Evolutionary conservation across 306 rosid genomes (phyloP).

Genomic region (Hylodesmum podocarpum): DNA sequence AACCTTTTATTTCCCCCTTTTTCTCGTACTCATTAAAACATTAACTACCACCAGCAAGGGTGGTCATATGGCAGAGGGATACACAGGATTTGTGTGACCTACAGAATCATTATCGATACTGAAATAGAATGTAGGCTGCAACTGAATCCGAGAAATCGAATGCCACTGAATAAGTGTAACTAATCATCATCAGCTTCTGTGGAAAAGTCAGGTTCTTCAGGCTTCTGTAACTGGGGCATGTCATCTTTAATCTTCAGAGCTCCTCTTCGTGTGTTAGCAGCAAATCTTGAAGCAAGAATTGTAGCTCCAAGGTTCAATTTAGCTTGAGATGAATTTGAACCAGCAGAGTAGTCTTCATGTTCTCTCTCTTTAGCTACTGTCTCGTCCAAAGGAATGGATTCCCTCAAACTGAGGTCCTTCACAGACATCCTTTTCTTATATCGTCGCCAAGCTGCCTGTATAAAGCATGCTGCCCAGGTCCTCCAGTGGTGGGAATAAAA

Average conservation of each 20-base stretch:
- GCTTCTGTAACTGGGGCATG: conserved; percentile 77
- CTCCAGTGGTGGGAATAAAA: conserved; percentile 98
- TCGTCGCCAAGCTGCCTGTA: conserved; percentile 97
- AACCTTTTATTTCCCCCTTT: background rate
- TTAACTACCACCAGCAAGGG: conserved; percentile 7
- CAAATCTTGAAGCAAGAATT: conserved; percentile 86
- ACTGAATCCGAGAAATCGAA: conserved; percentile 3
- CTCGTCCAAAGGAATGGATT: conserved; percentile 50
- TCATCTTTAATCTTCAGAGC: conserved; percentile 82
- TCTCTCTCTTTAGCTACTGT: conserved; percentile 40
- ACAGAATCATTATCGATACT: conserved; percentile 19
- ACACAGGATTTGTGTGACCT: conserved; percentile 13
- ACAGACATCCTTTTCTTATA: conserved; percentile 64
- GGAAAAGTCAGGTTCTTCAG: conserved; percentile 93
- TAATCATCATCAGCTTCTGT: conserved; percentile 65
- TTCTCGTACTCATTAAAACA: background rate
- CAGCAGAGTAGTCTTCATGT: conserved; percentile 41
- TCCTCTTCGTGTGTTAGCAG: conserved; percentile 89
- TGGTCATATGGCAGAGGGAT: background rate
- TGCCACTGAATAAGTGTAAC: conserved; percentile 19
- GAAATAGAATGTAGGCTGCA: background rate
- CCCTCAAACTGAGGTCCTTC: conserved; percentile 55
- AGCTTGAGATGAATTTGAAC: conserved; percentile 55
- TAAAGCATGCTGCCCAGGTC: conserved; percentile 99
- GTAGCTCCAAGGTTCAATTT: conserved; percentile 80